Evolutionary conservation across 805 yeast genomes (phyloP).

Genomic region (Kuraishia ogatae): DNA sequence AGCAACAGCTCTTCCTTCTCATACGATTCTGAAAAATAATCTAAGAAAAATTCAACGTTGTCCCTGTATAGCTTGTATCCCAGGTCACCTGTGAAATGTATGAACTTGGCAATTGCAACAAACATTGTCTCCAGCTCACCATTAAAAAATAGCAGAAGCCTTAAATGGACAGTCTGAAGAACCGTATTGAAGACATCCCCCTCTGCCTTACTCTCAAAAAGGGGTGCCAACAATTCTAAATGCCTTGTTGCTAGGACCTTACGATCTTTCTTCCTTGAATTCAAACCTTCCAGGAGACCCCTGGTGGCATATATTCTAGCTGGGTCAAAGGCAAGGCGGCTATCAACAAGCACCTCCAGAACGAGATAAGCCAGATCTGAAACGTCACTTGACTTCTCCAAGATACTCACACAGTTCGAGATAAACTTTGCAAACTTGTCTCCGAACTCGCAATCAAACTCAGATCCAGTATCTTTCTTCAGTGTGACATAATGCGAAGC

Average conservation of each 20-base stretch:
- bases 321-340: conserved; percentile 55
- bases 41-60: conserved; percentile 30
- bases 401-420: conserved; percentile 22
- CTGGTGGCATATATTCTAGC: conserved; percentile 51
- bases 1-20: conserved; percentile 8
- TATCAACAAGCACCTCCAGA: conserved; percentile 36
- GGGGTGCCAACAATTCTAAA: conserved; percentile 18
- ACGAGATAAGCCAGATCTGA: conserved; percentile 17
- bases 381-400: conserved; percentile 13
- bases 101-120: conserved; percentile 28
- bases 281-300: conserved; percentile 47
- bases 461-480: conserved; percentile 20
- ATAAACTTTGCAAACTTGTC: conserved; percentile 38
- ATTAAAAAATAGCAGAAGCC: conserved; percentile 32
- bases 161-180: conserved; percentile 42
- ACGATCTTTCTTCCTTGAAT: conserved; percentile 9
- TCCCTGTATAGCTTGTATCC: conserved; percentile 24
- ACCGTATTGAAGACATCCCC: conserved; percentile 39
- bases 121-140: conserved; percentile 16
- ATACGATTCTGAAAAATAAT: conserved; percentile 18
- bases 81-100: conserved; percentile 14
- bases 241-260: conserved; percentile 17
- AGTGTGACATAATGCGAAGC: conserved; percentile 50
- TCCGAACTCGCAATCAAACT: conserved; percentile 49
- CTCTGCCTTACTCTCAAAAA: conserved; percentile 25